A percentile compares a stretch with the other conserved stretches of the same genome.
Conservation (phyloP, 73 alveolate genomes). For the Paramecium caudatum region DNA sequence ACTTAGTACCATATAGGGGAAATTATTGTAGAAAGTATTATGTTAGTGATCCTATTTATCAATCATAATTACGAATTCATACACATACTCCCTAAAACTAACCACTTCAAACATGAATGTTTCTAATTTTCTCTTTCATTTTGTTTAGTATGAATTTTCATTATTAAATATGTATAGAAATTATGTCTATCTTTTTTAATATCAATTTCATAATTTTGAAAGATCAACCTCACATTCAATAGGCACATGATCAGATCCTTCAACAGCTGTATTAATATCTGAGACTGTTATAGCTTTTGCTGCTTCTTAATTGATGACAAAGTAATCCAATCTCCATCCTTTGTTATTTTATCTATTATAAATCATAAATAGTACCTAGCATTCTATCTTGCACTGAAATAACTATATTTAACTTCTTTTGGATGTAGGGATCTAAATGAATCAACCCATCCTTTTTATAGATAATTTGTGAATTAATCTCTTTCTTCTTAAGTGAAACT, state of each 20-base stretch:
- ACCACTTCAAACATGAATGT: too few species aligned
- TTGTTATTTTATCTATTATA: constrained; percentile 72
- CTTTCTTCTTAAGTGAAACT: constrained; percentile 89
- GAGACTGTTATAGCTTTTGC: constrained; percentile 77
- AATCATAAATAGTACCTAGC: not conserved
- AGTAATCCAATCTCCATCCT: constrained; percentile 97
- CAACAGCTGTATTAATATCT: constrained; percentile 77
- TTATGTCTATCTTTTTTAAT: not conserved
- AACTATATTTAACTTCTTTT: constrained; percentile 86
- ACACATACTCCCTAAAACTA: constrained; percentile 33
- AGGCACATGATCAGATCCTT: constrained; percentile 94
- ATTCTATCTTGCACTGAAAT: constrained; percentile 86
- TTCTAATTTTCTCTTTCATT: too few species aligned
- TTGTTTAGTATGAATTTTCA: too few species aligned
- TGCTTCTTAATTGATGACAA: constrained; percentile 80
- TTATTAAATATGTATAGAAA: too few species aligned
- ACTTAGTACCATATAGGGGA: constrained; percentile 41
- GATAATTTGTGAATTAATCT: constrained; percentile 81
- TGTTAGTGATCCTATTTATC: not conserved
- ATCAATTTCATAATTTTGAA: constrained; percentile 34
- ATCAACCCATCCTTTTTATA: constrained; percentile 85
- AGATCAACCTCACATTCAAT: constrained; percentile 78
- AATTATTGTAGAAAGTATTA: not conserved
- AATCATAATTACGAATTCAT: not conserved
- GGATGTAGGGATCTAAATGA: constrained; percentile 93